These are phyloP conservation scores for Tolypocladium endophyticum DNA, from an alignment of 2,329 filamentous ascomycete genomes.

Conservation along the genomic window DNA sequence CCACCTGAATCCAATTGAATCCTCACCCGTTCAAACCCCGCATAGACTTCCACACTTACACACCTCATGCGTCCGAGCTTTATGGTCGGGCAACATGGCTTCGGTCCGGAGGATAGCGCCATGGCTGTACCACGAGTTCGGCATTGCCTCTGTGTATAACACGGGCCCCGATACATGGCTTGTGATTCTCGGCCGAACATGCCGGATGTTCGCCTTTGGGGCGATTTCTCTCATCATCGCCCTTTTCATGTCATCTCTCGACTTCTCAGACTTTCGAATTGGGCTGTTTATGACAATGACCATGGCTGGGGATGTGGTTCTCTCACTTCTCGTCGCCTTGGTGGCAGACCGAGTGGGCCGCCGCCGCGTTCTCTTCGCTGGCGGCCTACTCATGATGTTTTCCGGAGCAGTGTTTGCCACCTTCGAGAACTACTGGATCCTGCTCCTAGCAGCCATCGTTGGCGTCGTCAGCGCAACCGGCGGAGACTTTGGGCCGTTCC, in stretches of 20 bases:
- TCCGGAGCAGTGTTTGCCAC: conserved; percentile 44
- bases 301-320: conserved; percentile 47
- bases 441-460: conserved; percentile 46
- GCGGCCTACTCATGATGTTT: conserved; percentile 43
- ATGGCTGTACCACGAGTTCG: conserved; percentile 34
- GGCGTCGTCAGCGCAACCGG: conserved; percentile 53
- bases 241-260: conserved; percentile 46
- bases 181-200: conserved; percentile 39
- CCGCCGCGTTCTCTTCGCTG: conserved; percentile 39
- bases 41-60: background rate
- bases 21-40: background rate
- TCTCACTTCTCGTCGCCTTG: conserved; percentile 46
- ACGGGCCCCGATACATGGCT: conserved; percentile 40
- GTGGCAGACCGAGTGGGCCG: conserved; percentile 49
- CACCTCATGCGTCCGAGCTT: background rate
- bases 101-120: background rate
- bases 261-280: conserved; percentile 46
- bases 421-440: conserved; percentile 47
- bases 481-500: conserved; percentile 57
- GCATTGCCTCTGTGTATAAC: conserved; percentile 32
- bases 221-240: conserved; percentile 50
- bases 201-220: conserved; percentile 55
- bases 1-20: background rate
- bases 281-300: conserved; percentile 57
- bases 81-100: background rate